These are phyloP conservation scores for Leccinum solheimii DNA, from an alignment of 1,284 basidiomycete genomes.

Conservation along the genomic window DNA sequence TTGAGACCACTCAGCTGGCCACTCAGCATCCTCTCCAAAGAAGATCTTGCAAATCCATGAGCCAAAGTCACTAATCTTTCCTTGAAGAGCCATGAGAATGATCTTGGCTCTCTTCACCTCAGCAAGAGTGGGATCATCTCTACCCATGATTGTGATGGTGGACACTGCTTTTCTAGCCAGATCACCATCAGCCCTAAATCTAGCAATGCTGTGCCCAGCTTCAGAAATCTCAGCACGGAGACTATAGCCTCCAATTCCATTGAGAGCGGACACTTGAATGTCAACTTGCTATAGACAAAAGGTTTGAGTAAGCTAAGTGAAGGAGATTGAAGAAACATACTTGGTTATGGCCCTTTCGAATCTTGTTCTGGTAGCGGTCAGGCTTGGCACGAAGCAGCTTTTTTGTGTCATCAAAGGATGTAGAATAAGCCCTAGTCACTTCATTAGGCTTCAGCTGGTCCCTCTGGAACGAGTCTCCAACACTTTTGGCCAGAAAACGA, in stretches of 20 bases:
- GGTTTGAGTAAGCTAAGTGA: neutral
- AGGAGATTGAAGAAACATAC: slow-evolving; percentile 21
- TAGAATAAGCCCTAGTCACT: slow-evolving; percentile 40
- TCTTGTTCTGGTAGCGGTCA: slow-evolving; percentile 43
- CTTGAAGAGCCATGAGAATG: slow-evolving; percentile 54
- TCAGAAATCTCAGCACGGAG: slow-evolving; percentile 16
- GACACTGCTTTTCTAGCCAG: slow-evolving; percentile 33
- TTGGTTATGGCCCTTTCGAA: slow-evolving; percentile 36
- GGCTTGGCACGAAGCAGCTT: slow-evolving; percentile 34
- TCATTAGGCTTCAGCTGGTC: slow-evolving; percentile 46
- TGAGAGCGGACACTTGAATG: slow-evolving; percentile 17
- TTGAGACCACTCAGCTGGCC: slow-evolving; percentile 44
- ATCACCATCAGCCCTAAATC: slow-evolving; percentile 13
- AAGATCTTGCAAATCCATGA: slow-evolving; percentile 63
- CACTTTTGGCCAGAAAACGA: slow-evolving; percentile 48
- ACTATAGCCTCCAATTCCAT: slow-evolving; percentile 19
- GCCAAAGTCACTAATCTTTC: slow-evolving; percentile 40
- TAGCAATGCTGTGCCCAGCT: slow-evolving; percentile 5
- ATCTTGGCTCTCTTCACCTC: slow-evolving; percentile 46
- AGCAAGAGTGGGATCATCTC: slow-evolving; percentile 52
- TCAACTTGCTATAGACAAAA: slow-evolving; percentile 15
- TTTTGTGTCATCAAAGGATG: slow-evolving; percentile 25
- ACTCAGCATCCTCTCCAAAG: slow-evolving; percentile 39
- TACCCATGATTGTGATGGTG: slow-evolving; percentile 47
- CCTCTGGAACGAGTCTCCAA: slow-evolving; percentile 48